Conservation (phyloP, 495 filamentous ascomycete genomes). For the Neurospora intermedia region DNA sequence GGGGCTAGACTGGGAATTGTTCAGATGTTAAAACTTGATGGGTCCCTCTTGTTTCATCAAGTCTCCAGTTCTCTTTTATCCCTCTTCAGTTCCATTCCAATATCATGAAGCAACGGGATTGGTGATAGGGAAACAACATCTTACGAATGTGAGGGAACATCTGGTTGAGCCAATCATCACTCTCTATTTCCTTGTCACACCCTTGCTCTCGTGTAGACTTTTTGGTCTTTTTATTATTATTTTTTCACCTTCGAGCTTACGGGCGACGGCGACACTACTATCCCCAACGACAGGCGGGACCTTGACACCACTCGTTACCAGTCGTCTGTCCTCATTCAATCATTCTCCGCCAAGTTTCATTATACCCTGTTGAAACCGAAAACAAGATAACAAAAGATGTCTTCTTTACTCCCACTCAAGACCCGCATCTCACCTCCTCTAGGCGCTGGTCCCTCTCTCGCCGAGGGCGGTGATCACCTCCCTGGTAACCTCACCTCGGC, state of each 20-base stretch:
- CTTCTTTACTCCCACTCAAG: slow-evolving; percentile 27
- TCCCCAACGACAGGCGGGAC: neutral
- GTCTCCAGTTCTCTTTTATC: neutral
- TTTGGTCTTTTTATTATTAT: neutral
- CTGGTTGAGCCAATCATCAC: neutral
- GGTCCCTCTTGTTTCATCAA: neutral
- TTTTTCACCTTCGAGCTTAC: neutral
- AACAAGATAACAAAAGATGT: neutral
- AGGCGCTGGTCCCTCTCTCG: slow-evolving; percentile 40
- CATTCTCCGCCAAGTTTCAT: neutral
- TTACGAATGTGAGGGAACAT: neutral
- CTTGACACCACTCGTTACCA: neutral
- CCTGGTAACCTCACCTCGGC: slow-evolving; percentile 31
- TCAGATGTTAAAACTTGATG: neutral
- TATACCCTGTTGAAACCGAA: neutral
- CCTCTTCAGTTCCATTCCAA: neutral
- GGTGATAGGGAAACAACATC: neutral
- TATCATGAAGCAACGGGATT: neutral
- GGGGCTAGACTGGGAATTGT: neutral
- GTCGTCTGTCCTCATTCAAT: neutral
- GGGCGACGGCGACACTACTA: neutral
- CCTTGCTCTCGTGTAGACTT: neutral
- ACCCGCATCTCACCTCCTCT: slow-evolving; percentile 44
- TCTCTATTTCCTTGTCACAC: neutral
- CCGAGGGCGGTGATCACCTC: slow-evolving; percentile 34